Evolutionary conservation across 768 basidiomycete genomes (phyloP), one percentile per base, ranked within the genome.

Genomic region (Suillus luteus): DNA sequence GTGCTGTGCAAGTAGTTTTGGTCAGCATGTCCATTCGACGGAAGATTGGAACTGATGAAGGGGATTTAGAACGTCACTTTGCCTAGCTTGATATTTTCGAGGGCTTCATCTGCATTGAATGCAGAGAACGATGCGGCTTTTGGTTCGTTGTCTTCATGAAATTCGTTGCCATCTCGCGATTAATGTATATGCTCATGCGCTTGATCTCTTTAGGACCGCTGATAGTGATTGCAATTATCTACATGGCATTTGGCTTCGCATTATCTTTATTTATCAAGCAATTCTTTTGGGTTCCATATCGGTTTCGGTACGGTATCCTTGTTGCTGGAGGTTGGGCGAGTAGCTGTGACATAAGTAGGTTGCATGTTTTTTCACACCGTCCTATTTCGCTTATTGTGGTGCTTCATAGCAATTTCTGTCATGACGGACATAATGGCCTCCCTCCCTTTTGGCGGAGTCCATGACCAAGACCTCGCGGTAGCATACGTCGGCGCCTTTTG

Each of bases 201-300:
- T 19, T 9, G 9, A 31, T 31, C 49, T 58, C 27, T 60, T 12
- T 58, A 87, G 87, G 85, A 14, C 88, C 88, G 5, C 75, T 90
- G 17, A 71, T 86, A n/a, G 78, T 88, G 11, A 76, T 87, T n/a
- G 84, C 82, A 0, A 37, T 85, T 1, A 61, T 86, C 2, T 90
- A 90, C 65, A 81, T 85, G 60, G 66, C 67, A 4, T 68, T 86
- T 7, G 86, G 88, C 17, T 67, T 84, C 14, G 49, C 74, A 17
- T 75, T 85, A 41, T 84, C 83, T 0, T 84, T 79, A 76, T 41
- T 81, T 17, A 73, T 84, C 60, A 81, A 81, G 55, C 80, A 82
- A 64, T 70, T 88, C 61, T 88, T 87, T 67, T 89, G 87, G 83
- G 87, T 90, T 0, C 88, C 89, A 1, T 86, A 88, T 71, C 81